Evolutionary conservation across 495 filamentous ascomycete genomes (phyloP).

Genomic region (Tuber magnatum): DNA sequence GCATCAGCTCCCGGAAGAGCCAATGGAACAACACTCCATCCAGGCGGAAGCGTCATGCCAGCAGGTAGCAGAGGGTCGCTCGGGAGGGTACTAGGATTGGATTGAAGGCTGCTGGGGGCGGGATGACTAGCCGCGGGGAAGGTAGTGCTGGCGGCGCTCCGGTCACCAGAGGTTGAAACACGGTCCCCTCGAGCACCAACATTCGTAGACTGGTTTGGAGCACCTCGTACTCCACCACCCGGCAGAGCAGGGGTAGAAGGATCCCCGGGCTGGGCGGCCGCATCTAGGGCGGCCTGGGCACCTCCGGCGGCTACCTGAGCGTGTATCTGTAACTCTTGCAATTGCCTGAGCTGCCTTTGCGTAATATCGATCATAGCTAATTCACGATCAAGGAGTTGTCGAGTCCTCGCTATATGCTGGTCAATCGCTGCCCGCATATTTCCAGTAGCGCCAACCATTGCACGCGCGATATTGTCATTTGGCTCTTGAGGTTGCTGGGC

Average conservation of each 20-base stretch:
- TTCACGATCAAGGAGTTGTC: conserved; percentile 31
- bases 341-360: conserved; percentile 25
- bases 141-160: conserved; percentile 11
- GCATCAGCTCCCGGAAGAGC: conserved; percentile 25
- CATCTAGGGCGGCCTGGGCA: conserved; percentile 13
- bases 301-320: conserved; percentile 21
- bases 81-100: background rate
- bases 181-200: background rate
- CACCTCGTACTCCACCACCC: background rate
- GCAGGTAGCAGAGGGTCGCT: conserved; percentile 12
- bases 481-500: conserved; percentile 22
- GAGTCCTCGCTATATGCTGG: conserved; percentile 28
- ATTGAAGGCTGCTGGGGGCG: background rate
- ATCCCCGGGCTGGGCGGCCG: conserved; percentile 14
- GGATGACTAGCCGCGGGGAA: conserved; percentile 4
- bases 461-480: conserved; percentile 18
- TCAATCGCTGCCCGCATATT: conserved; percentile 26
- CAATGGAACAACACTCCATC: conserved; percentile 39
- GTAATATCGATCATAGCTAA: conserved; percentile 32
- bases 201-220: background rate
- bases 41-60: conserved; percentile 35
- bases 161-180: background rate
- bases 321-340: conserved; percentile 28
- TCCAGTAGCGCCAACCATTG: conserved; percentile 11
- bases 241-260: conserved; percentile 9